Conservation (phyloP, 2,329 filamentous ascomycete species). For the Beauveria pseudobassiana region DNA sequence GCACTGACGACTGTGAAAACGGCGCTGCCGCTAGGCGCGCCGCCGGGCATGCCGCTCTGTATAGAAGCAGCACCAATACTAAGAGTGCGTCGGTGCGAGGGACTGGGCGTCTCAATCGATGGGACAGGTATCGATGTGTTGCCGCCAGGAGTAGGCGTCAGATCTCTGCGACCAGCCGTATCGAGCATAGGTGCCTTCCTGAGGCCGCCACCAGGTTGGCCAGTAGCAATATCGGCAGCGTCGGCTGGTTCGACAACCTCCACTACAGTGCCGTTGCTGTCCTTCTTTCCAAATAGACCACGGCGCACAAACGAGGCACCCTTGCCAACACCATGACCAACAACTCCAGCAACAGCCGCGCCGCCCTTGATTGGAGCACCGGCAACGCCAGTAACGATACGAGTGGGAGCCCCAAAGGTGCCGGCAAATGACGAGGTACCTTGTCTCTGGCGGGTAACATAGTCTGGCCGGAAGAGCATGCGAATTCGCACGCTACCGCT, state of each 20-base stretch:
- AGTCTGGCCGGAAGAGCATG: conserved; percentile 87
- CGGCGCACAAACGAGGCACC: conserved; percentile 87
- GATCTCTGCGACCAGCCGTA: conserved; percentile 23
- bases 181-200: conserved; percentile 34
- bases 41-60: conserved; percentile 53
- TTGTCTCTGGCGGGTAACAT: conserved; percentile 77
- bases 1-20: conserved; percentile 75
- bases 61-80: conserved; percentile 60
- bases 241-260: conserved; percentile 29
- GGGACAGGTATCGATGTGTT: conserved; percentile 4
- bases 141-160: conserved; percentile 12
- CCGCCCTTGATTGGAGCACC: conserved; percentile 94
- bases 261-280: conserved; percentile 37
- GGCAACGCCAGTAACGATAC: conserved; percentile 72
- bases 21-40: conserved; percentile 65
- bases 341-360: conserved; percentile 62
- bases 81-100: conserved; percentile 41
- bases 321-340: conserved; percentile 75
- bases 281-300: conserved; percentile 68
- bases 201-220: conserved; percentile 30
- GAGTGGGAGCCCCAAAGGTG: conserved; percentile 78
- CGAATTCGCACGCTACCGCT: conserved; percentile 76
- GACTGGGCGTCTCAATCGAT: conserved; percentile 11
- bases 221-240: not conserved
- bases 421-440: conserved; percentile 90